Conservation (phyloP, 768 basidiomycete species). For the Amanita exitialis region DNA sequence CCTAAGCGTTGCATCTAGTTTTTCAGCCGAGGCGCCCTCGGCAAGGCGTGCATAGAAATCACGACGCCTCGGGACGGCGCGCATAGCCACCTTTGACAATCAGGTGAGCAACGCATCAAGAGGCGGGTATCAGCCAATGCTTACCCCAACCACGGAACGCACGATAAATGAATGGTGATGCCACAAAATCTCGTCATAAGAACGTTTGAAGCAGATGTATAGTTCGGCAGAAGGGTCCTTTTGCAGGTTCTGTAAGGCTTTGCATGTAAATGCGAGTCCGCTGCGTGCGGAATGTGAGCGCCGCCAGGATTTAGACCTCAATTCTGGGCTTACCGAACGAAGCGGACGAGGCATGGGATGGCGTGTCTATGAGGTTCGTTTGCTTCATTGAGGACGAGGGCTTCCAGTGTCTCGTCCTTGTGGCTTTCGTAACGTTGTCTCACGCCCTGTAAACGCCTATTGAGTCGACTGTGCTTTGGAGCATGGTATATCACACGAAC, state of each 20-base stretch:
- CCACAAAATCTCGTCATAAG: slow-evolving; percentile 61
- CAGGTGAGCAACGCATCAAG: neutral
- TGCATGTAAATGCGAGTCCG: slow-evolving; percentile 58
- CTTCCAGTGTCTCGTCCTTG: slow-evolving; percentile 42
- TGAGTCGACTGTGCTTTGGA: neutral
- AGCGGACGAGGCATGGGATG: slow-evolving; percentile 55
- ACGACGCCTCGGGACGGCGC: slow-evolving; percentile 47
- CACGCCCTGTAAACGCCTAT: slow-evolving; percentile 39
- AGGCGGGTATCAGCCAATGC: slow-evolving; percentile 10
- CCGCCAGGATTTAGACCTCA: slow-evolving; percentile 15
- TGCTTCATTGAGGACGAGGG: slow-evolving; percentile 43
- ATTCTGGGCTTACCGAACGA: slow-evolving; percentile 43
- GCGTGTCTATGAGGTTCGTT: slow-evolving; percentile 34
- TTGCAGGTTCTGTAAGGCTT: slow-evolving; percentile 59
- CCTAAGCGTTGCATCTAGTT: slow-evolving; percentile 41
- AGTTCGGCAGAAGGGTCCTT: slow-evolving; percentile 40
- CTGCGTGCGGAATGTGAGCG: slow-evolving; percentile 20
- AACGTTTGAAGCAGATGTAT: slow-evolving; percentile 57
- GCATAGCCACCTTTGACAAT: slow-evolving; percentile 39
- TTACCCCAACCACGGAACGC: slow-evolving; percentile 54
- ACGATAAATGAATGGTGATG: slow-evolving; percentile 63
- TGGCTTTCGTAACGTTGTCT: slow-evolving; percentile 38
- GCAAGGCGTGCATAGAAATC: slow-evolving; percentile 58
- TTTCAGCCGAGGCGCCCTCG: slow-evolving; percentile 44
- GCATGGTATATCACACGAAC: neutral